A percentile compares a stretch with the other conserved stretches of the same genome.
Conservation (phyloP, 2,329 filamentous ascomycete genomes). For the Ascochyta lentis region DNA sequence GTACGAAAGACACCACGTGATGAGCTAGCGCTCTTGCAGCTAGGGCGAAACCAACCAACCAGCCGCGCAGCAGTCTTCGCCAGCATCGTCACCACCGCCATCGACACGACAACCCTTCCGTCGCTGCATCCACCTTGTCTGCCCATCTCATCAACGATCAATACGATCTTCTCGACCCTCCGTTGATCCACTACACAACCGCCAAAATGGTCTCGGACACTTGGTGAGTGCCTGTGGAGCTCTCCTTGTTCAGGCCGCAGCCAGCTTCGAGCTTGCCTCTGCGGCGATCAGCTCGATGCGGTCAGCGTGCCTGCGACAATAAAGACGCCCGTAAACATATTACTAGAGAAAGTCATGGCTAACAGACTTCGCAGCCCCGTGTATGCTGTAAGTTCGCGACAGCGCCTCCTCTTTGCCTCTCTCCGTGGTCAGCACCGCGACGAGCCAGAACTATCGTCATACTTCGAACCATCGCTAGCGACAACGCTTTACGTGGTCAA, state of each 20-base stretch:
- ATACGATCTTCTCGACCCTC: constrained; percentile 26
- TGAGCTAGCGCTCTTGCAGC: constrained; percentile 23
- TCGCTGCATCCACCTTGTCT: constrained; percentile 36
- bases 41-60: constrained; percentile 20
- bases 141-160: constrained; percentile 42
- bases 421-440: constrained; percentile 28
- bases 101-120: constrained; percentile 37
- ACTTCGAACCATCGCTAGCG: constrained; percentile 16
- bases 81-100: constrained; percentile 46
- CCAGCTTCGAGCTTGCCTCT: constrained; percentile 48
- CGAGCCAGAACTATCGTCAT: constrained; percentile 19
- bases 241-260: constrained; percentile 34
- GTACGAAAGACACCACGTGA: constrained; percentile 27
- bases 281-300: constrained; percentile 44
- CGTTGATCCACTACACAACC: constrained; percentile 30
- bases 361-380: constrained; percentile 73
- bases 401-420: constrained; percentile 29
- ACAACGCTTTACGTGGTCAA: constrained; percentile 1
- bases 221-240: constrained; percentile 69
- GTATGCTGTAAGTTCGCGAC: constrained; percentile 85
- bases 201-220: constrained; percentile 78
- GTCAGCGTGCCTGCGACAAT: constrained; percentile 23
- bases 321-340: constrained; percentile 6
- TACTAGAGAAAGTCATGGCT: constrained; percentile 29
- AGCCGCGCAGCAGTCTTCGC: constrained; percentile 27